phyloP scores from a whole-genome alignment of 2,329 filamentous ascomycete species.

The Boeremia lycopersici region DNA sequence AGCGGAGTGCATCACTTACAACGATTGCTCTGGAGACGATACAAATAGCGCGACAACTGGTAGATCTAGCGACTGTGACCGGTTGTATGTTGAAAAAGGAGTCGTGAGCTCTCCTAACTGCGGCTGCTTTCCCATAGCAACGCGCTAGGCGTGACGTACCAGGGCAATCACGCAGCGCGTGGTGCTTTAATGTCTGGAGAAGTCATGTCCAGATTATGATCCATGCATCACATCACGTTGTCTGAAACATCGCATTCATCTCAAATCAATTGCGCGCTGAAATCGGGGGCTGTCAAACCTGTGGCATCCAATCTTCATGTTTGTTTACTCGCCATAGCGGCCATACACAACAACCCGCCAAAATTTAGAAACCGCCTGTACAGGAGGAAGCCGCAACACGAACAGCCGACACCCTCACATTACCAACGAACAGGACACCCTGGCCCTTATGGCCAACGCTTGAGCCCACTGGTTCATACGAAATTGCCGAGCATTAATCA shows the following conservation, averaged over 20 bases:
- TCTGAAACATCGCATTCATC: constrained; percentile 9
- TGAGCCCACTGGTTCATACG: constrained; percentile 18
- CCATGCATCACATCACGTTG: constrained; percentile 15
- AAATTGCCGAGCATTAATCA: constrained; percentile 13
- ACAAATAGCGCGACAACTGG: constrained; percentile 14
- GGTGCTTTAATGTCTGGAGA: constrained; percentile 8
- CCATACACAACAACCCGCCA: constrained; percentile 3
- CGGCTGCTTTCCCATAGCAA: constrained; percentile 5
- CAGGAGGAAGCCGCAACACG: constrained; percentile 4
- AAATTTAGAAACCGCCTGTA: neutral
- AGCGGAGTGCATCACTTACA: constrained; percentile 28
- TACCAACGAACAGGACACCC: constrained; percentile 8
- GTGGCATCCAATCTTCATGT: neutral
- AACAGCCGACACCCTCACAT: neutral
- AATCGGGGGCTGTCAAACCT: neutral
- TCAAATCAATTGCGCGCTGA: neutral
- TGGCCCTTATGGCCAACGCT: constrained; percentile 17
- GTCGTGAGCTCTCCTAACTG: constrained; percentile 3
- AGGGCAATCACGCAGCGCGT: constrained; percentile 7
- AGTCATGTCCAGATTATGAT: constrained; percentile 10
- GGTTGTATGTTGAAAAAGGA: constrained; percentile 11
- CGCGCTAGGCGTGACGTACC: constrained; percentile 15
- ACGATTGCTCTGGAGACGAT: constrained; percentile 16
- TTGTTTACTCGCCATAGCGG: constrained; percentile 8
- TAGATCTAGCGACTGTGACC: constrained; percentile 7